A percentile compares a stretch with the other conserved stretches of the same genome.
Conservation (phyloP, 345 rosid genomes). For the Eucalyptus dawsonii region DNA sequence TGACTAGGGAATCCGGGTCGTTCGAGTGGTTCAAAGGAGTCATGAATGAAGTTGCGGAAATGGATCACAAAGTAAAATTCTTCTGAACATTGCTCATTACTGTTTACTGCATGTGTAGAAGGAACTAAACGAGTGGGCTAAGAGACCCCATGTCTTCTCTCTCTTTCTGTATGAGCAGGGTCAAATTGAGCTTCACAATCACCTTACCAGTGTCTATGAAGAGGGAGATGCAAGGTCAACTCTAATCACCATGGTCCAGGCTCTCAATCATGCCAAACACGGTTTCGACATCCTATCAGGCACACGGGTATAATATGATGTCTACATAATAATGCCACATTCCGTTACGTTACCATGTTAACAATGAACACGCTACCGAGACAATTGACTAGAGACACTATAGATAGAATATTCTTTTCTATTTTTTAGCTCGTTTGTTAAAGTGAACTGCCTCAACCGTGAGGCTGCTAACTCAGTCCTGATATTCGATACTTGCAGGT, state of each 20-base stretch:
- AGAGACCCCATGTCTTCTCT: neutral
- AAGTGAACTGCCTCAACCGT: neutral
- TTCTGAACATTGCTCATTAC: neutral
- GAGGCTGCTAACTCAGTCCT: neutral
- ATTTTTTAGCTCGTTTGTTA: neutral
- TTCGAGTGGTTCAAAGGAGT: constrained; percentile 97
- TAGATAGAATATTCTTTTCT: neutral
- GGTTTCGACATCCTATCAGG: constrained; percentile 95
- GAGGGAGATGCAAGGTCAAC: constrained; percentile 98
- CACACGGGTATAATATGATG: constrained; percentile 50
- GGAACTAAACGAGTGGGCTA: neutral
- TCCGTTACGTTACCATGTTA: neutral
- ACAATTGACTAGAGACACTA: neutral
- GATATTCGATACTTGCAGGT: constrained; percentile 35
- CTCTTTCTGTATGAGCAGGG: constrained; percentile 30
- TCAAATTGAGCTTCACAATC: constrained; percentile 90
- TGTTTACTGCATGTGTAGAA: neutral
- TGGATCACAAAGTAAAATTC: constrained; percentile 73
- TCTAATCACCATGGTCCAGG: constrained; percentile 94
- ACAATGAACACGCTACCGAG: neutral
- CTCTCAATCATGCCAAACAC: constrained; percentile 90
- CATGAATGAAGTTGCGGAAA: constrained; percentile 89
- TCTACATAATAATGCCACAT: neutral
- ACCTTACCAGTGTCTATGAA: constrained; percentile 95
- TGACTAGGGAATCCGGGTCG: constrained; percentile 88